Evolutionary conservation across 2,329 filamentous ascomycete genomes (phyloP).

Genomic region (Microcyclosporella mali): DNA sequence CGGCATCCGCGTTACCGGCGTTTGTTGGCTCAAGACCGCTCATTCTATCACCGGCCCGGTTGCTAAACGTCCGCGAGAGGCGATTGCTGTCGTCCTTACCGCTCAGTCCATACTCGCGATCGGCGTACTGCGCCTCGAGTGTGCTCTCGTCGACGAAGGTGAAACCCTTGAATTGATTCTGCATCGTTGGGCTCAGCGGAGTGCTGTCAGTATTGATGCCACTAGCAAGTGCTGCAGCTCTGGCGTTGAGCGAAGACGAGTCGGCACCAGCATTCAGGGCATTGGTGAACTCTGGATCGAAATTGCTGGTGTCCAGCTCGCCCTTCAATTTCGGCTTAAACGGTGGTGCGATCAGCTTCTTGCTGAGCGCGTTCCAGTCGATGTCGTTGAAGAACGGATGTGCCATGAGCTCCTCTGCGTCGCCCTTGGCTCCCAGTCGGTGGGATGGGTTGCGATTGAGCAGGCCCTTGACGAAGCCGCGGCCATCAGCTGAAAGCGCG

Average conservation of each 20-base stretch:
- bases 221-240: slow-evolving; percentile 76
- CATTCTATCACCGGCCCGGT: slow-evolving; percentile 44
- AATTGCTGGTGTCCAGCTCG: slow-evolving; percentile 94
- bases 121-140: slow-evolving; percentile 71
- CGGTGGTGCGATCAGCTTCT: slow-evolving; percentile 88
- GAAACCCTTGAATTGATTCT: slow-evolving; percentile 97
- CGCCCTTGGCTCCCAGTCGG: slow-evolving; percentile 79
- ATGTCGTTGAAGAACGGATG: slow-evolving; percentile 94
- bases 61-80: slow-evolving; percentile 35
- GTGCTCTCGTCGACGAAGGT: slow-evolving; percentile 98
- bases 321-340: slow-evolving; percentile 98
- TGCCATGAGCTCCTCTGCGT: slow-evolving; percentile 88
- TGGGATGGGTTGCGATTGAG: slow-evolving; percentile 97
- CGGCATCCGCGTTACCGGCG: slow-evolving; percentile 32
- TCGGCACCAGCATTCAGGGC: slow-evolving; percentile 80
- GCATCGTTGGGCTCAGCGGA: slow-evolving; percentile 86
- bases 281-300: slow-evolving; percentile 97
- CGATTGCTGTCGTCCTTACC: slow-evolving; percentile 30
- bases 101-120: slow-evolving; percentile 38
- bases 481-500: slow-evolving; percentile 85
- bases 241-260: slow-evolving; percentile 74
- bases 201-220: slow-evolving; percentile 80
- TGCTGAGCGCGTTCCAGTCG: slow-evolving; percentile 80
- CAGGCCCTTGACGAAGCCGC: slow-evolving; percentile 96
- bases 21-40: slow-evolving; percentile 42